Base-by-base conservation (phyloP, 208 protist species). In the Angomonas deanei region DNA sequence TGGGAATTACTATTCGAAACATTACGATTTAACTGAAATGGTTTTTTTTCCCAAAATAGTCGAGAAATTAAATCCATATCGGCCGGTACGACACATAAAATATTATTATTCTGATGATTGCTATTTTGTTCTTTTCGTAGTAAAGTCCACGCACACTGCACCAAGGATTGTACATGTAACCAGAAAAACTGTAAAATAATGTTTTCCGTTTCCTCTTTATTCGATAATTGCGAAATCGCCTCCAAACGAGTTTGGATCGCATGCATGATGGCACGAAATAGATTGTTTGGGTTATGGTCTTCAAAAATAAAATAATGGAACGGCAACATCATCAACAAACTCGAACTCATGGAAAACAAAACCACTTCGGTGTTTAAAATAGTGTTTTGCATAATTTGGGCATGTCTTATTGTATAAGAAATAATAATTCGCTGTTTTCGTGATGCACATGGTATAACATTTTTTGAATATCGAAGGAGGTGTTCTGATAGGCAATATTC, bases 71-170 rank as follows among this genome's bases (percentile, higher is more conserved):
- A 34, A 64, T 92, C 86, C 10, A 92, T 70, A 52, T 92, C 86
- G 10, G 56, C 61, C 4, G 69, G 53, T 11, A 36, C 42, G 8
- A 82, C 76, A n/a, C 54, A 42, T 27, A 92, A 70, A 26, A 55
- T 31, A 55, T 85, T 92, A n/a, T 19, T 28, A 3, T 30, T 27
- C 39, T 4, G 21, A 21, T 0, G 33, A 39, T 5, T 26, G 46
- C 5, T 8, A 26, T 31, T 27, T 27, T 52, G 52, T 57, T 92
- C 79, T 55, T 93, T 93, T 3, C 86, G 86, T 61, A 85, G 80
- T 57, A 93, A 33, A 33, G 82, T 90, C 86, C 86, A 93, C 1
- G 84, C 61, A 71, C 86, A 85, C 68, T 89, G 77, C 42, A 66
- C 36, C 6, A 93, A 72, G 4, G 82, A 80, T 61, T 89, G 80